Evolutionary conservation across 768 basidiomycete species (phyloP).

Genomic region (Lentinus tigrinus): DNA sequence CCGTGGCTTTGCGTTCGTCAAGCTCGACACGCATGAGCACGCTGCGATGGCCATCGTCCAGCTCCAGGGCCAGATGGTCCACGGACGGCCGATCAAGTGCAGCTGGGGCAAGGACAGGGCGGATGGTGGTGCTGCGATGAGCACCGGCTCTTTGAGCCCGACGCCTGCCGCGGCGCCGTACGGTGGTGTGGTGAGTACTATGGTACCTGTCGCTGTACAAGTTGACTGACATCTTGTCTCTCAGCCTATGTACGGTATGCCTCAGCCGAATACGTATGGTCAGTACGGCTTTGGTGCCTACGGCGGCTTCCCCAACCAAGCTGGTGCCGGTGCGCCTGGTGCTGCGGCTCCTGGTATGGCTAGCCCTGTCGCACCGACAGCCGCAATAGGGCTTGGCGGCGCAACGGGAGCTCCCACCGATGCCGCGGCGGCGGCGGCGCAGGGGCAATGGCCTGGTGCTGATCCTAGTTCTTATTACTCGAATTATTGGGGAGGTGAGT

Average conservation of each 20-base stretch:
- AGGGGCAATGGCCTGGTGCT: slow-evolving; percentile 75
- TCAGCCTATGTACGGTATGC: slow-evolving; percentile 89
- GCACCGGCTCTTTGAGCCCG: slow-evolving; percentile 54
- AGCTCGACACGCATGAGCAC: slow-evolving; percentile 97
- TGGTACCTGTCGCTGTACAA: slow-evolving; percentile 1
- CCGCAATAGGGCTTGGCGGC: slow-evolving; percentile 52
- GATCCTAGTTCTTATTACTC: slow-evolving; percentile 77
- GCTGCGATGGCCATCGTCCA: slow-evolving; percentile 98
- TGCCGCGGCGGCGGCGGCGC: slow-evolving; percentile 53
- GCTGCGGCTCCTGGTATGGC: slow-evolving; percentile 44
- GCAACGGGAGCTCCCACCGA: slow-evolving; percentile 51
- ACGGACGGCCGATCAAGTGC: slow-evolving; percentile 96
- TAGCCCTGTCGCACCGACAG: slow-evolving; percentile 55
- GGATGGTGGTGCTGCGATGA: slow-evolving; percentile 60
- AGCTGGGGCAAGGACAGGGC: slow-evolving; percentile 98
- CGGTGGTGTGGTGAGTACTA: slow-evolving; percentile 68
- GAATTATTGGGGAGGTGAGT: slow-evolving; percentile 82
- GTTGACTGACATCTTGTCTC: slow-evolving; percentile 6
- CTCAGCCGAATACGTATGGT: slow-evolving; percentile 76
- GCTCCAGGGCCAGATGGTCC: slow-evolving; percentile 94
- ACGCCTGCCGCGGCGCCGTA: slow-evolving; percentile 62
- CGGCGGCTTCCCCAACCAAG: slow-evolving; percentile 61
- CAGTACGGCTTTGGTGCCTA: slow-evolving; percentile 79
- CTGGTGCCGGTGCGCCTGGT: slow-evolving; percentile 48
- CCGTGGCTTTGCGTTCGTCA: slow-evolving; percentile 98